Evolutionary conservation across 768 basidiomycete genomes (phyloP), one percentile per base, ranked within the genome.

Genomic region (Boletus bicolor): DNA sequence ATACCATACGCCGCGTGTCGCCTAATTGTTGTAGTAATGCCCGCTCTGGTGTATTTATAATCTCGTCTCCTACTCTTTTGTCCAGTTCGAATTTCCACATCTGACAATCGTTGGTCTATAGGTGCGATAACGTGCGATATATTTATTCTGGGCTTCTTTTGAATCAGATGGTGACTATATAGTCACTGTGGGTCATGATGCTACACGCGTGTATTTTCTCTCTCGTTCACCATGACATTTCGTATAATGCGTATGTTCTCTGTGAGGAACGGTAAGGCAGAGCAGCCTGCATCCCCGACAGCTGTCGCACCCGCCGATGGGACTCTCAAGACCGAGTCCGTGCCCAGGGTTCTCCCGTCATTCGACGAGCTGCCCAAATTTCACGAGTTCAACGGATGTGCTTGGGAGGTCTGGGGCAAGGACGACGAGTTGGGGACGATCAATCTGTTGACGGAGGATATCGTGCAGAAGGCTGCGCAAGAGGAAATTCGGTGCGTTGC

Each of bases 361-460:
- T 78, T 85, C 68, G 77, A 84, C 75, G 74, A 80, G 72, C 64
- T 79, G 63, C 70, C 77, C 66, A 49, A 56, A 34, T 77, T 76
- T 57, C 68, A 75, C 49, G 65, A 75, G 35, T 72, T 76, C 59
- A 64, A 60, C 8, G 86, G 86, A 10, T 87, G 86, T 53, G 86
- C 86, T 3, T 88, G 86, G 86, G 76, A 74, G 4, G 75, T 87
- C 10, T 87, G 85, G 85, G 85, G 85, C 26, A 69, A 76, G 37
- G 79, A 82, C 19, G 86, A 88, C 57, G 75, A 87, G 61, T 74
- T 87, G 19, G 86, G 86, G 2, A 87, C 85, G 6, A 73, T 87
- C 38, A 87, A 87, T 63, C 58, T 87, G 47, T 67, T 88, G 37
- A 86, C 86, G 2, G 78, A 80, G 21, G 78, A 80, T 11, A 78